Base-by-base conservation (phyloP, 2,329 filamentous ascomycete species). In the Fusarium xylarioides region DNA sequence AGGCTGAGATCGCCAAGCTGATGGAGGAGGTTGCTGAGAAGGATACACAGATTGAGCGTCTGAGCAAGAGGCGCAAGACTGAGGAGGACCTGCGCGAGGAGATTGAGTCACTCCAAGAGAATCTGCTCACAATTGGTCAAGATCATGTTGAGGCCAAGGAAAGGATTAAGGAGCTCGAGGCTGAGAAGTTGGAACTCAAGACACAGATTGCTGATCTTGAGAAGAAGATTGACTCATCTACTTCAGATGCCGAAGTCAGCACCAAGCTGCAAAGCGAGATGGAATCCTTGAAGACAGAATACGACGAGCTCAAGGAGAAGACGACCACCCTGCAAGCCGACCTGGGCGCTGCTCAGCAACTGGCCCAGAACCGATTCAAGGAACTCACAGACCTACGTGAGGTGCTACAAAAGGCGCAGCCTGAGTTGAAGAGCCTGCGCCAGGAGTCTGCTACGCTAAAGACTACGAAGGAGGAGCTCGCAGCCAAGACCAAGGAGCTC, bases 281-380 rank as follows among this genome's bases (percentile, higher is more conserved):
- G 67, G 88, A 83, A 32, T 78, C 78, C 4, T 79, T 90, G 52
- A 86, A 84, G 73, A 81, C 82, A 53, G 89, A 91, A 66, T 88
- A 88, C 59, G 86, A 95, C 46, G 90, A 91, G 46, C 85, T 97
- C 40, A 94, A 93, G 81, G 83, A 86, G 26, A 94, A 92, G 80
- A 89, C 91, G 1, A 85, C 89, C 4, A 88, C 89, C 0, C 82
- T 98, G 23, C 91, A 97, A 78, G 93, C 92, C 0, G 95, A 99
- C 79, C 87, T 98, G 7, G 92, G 91, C 4, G 95, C 95, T 5
- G 92, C 95, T 0, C 91, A 98, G 80, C 91, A 97, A 81, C 88
- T 98, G 18, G 94, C 96, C 1, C 92, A 97, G 68, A 92, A 90
- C 21, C 89, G 96, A 35, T 98, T 95, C 85, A 97, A 95, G 81